Base-by-base conservation (phyloP, 179 eudicot genomes). In the Beta macrorhiza region DNA sequence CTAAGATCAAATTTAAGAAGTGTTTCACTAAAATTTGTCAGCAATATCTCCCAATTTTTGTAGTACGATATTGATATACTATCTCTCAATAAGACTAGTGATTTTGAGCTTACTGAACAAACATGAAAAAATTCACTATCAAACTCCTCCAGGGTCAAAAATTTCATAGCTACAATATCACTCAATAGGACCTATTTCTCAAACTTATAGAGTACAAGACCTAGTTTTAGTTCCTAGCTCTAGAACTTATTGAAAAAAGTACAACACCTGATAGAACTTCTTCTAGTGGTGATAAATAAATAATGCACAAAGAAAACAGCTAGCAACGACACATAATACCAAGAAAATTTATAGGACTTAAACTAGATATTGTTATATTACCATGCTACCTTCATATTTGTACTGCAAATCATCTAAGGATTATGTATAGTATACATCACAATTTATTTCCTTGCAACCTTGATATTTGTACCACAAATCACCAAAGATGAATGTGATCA, bases 201-300 rank as follows among this genome's bases (percentile, higher is more conserved):
- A n/a, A 49, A 25, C 55, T 77, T 45, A 59, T 8, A 77, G 45
- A 49, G 19, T 47, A 29, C 64, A 78, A 78, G n/a, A 29, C 72
- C 25, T 16, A 13, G 69, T 69, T 7, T 17, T 5, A 49, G 16
- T n/a, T 72, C 75, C 7, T 47, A 17, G n/a, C 3, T 51, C 44
- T 65, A 65, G 75, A 72, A 58, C 58, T 70, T 44, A 10, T 2
- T 68, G 51, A 5, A n/a, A 47, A 55, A 67, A 44, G 1, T 67
- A 14, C 10, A 16, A 5, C 13, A 22, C 67, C 19, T 37, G n/a
- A 7, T 37, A 1, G 2, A 15, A 29, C 44, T 55, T 47, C n/a
- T 5, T 7, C 42, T 74, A 56, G 37, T 29, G 53, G 25, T 0
- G 52, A 17, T 51, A 4, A 69, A 69, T n/a, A 45, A 5, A 8